phyloP scores from a whole-genome alignment of 331 rosid species.

The Ulmus americana region DNA sequence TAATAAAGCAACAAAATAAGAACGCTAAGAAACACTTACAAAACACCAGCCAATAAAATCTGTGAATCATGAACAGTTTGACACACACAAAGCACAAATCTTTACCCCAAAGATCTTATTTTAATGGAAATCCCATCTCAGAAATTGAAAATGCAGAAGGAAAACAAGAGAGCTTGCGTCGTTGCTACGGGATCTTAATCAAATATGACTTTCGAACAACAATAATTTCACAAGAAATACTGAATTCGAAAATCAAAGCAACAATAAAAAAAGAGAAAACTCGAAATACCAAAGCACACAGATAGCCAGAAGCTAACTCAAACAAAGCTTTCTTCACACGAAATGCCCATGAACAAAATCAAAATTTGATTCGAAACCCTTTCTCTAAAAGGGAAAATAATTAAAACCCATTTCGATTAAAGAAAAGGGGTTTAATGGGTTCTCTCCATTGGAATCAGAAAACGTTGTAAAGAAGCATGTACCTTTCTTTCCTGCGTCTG shows the following conservation, averaged over 20 bases:
- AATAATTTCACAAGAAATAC: slow-evolving; percentile 7
- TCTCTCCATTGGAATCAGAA: slow-evolving; percentile 10
- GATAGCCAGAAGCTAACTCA: slow-evolving; percentile 2
- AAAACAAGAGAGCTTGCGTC: slow-evolving; percentile 1
- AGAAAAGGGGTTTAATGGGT: slow-evolving; percentile 9
- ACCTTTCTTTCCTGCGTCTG: slow-evolving; percentile 12
- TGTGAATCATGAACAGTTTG: not conserved
- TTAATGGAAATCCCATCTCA: not conserved
- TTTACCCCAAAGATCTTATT: slow-evolving; percentile 1
- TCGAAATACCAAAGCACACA: not conserved
- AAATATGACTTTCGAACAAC: not conserved
- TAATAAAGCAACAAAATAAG: not conserved
- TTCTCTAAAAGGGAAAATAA: slow-evolving; percentile 2
- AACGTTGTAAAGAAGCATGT: slow-evolving; percentile 1
- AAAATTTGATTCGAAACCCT: slow-evolving; percentile 16
- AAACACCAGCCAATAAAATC: too few relatives aligned
- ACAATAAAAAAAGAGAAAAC: slow-evolving; percentile 10
- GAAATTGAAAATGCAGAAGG: slow-evolving; percentile 4
- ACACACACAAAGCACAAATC: slow-evolving; percentile 2
- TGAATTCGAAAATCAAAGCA: not conserved
- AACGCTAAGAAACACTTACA: not conserved
- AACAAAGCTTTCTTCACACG: slow-evolving; percentile 17
- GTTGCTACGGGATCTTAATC: slow-evolving; percentile 3
- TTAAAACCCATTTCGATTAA: slow-evolving; percentile 17
- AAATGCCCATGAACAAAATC: slow-evolving; percentile 24